Conservation (phyloP, 306 rosid genomes). For the Fagus sylvatica region DNA sequence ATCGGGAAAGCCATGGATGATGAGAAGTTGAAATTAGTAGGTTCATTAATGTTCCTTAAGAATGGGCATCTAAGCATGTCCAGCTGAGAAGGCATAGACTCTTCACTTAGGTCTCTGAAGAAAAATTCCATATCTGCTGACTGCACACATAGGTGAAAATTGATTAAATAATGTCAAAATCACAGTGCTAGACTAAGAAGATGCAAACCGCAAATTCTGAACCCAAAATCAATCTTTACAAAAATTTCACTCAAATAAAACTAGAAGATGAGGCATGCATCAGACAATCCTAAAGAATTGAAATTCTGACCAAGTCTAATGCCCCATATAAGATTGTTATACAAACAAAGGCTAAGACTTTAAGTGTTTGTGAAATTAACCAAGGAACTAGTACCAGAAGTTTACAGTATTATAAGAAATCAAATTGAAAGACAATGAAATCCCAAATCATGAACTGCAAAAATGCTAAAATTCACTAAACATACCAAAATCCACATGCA, state of each 20-base stretch:
- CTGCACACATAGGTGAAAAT: slow-evolving; percentile 40
- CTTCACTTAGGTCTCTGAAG: slow-evolving; percentile 56
- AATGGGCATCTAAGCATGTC: slow-evolving; percentile 81
- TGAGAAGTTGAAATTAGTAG: slow-evolving; percentile 84
- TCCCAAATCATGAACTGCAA: background rate
- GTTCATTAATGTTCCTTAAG: slow-evolving; percentile 96
- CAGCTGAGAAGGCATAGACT: slow-evolving; percentile 40
- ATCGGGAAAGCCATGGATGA: slow-evolving; percentile 70
- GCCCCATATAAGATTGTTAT: background rate
- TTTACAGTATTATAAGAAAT: background rate
- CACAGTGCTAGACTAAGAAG: background rate
- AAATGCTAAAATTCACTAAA: background rate
- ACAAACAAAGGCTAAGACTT: background rate
- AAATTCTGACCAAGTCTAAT: background rate
- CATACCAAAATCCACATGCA: background rate
- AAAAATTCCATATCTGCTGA: slow-evolving; percentile 57
- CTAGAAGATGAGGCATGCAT: background rate
- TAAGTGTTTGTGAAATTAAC: background rate
- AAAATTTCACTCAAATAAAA: background rate
- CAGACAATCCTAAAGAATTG: background rate
- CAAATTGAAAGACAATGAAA: background rate
- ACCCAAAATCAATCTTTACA: background rate
- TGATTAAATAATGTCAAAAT: slow-evolving; percentile 1
- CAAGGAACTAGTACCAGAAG: background rate
- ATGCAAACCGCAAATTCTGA: background rate